Percentiles rank a stretch among this genome's conserved stretches.
These are phyloP conservation scores for Laetiporus sulphureus DNA, from an alignment of 1,284 basidiomycete species.

Conservation along the genomic window DNA sequence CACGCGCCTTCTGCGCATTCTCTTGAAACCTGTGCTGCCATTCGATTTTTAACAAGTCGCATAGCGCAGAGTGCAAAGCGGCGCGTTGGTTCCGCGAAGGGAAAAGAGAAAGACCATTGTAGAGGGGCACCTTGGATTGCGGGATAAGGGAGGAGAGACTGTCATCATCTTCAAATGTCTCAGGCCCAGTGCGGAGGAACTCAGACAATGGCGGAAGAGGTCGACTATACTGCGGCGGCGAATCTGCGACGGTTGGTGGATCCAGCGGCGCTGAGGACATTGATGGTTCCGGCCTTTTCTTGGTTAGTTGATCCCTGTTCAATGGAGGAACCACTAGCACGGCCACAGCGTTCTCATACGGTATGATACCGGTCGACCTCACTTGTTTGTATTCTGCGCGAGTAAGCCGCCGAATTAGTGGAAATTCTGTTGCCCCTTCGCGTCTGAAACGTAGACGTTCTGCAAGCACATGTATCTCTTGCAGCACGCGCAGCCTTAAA, in stretches of 20 bases:
- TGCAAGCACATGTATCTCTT: conserved; percentile 59
- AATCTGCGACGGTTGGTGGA: conserved; percentile 15
- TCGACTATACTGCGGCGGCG: background rate
- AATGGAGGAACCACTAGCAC: conserved; percentile 65
- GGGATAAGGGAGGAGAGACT: conserved; percentile 29
- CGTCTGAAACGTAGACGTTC: conserved; percentile 31
- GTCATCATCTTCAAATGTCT: background rate
- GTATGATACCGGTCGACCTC: conserved; percentile 39
- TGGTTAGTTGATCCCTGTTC: conserved; percentile 46
- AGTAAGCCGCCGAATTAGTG: conserved; percentile 55
- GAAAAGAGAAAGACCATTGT: conserved; percentile 59
- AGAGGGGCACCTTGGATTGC: conserved; percentile 47
- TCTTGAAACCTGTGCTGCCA: conserved; percentile 26
- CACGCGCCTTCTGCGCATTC: conserved; percentile 2
- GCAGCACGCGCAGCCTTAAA: conserved; percentile 63
- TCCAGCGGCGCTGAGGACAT: conserved; percentile 38
- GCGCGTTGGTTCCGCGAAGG: conserved; percentile 53
- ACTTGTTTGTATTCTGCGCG: conserved; percentile 49
- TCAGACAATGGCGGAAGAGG: conserved; percentile 30
- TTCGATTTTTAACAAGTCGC: conserved; percentile 43
- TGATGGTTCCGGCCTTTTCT: conserved; percentile 34
- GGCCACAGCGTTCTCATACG: conserved; percentile 49
- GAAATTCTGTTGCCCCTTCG: conserved; percentile 17
- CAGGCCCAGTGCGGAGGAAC: conserved; percentile 28
- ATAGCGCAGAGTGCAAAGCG: conserved; percentile 42